Conservation (phyloP, 139 green algal genomes). For the Chlamydomonas schloesseri region DNA sequence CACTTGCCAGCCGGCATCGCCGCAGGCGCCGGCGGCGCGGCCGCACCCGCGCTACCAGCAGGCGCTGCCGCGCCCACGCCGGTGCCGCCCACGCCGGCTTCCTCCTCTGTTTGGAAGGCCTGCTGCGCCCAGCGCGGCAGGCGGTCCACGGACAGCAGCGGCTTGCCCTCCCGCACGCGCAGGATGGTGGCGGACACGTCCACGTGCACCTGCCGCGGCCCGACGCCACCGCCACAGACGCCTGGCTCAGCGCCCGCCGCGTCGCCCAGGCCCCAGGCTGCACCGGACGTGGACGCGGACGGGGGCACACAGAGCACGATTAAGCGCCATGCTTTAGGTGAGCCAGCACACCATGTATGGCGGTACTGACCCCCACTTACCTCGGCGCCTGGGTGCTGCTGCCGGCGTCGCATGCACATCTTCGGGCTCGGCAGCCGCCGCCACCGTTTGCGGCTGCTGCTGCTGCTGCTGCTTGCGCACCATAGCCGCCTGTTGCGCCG, state of each 20-base stretch:
- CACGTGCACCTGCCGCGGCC: conserved; percentile 14
- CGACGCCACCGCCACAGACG: not conserved
- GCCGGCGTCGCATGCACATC: not conserved
- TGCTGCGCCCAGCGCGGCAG: conserved; percentile 58
- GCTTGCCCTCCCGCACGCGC: conserved; percentile 50
- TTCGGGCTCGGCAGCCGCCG: too few species aligned
- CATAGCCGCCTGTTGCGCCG: not conserved
- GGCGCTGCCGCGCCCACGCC: too few species aligned
- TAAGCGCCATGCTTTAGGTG: too few species aligned
- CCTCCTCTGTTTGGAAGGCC: not conserved
- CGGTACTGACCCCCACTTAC: too few species aligned
- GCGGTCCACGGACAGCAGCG: conserved; percentile 59
- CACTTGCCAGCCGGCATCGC: not conserved
- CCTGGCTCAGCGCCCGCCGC: not conserved
- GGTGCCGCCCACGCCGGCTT: not conserved
- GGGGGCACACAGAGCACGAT: too few species aligned
- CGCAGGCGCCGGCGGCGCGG: not conserved
- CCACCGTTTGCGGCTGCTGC: not conserved
- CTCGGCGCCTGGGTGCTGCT: too few species aligned
- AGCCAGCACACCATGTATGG: too few species aligned
- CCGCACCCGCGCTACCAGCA: too few species aligned
- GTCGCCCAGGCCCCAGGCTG: not conserved
- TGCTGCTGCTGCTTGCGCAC: not conserved
- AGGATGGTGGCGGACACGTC: conserved; percentile 38
- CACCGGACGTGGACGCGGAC: not conserved